Conservation (phyloP, 495 filamentous ascomycete genomes). For the Xylaria intraflava region DNA sequence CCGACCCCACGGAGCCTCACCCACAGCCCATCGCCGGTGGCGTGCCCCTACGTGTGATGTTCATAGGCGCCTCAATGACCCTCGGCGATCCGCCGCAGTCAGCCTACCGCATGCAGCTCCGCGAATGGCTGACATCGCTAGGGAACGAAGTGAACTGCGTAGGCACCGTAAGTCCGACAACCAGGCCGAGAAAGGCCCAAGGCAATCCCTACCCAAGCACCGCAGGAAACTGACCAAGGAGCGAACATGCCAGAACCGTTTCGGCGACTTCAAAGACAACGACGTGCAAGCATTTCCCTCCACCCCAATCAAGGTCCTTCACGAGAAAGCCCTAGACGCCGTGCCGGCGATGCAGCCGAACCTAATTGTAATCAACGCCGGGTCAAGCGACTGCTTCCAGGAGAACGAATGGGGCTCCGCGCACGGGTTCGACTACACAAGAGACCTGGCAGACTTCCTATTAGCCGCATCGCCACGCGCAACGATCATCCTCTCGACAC, state of each 20-base stretch:
- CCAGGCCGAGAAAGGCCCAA: too few species aligned
- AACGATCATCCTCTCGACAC: conserved; percentile 22
- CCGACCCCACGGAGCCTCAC: not conserved
- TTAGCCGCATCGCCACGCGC: conserved; percentile 23
- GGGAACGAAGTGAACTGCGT: conserved; percentile 30
- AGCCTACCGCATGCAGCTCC: conserved; percentile 46
- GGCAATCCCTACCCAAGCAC: too few species aligned
- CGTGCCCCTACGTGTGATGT: conserved; percentile 43
- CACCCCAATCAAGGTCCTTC: conserved; percentile 21
- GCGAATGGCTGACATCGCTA: conserved; percentile 29
- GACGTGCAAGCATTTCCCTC: conserved; percentile 23
- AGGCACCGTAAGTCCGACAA: conserved; percentile 18
- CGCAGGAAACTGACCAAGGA: conserved; percentile 10
- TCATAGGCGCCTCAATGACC: conserved; percentile 55
- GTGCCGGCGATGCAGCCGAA: conserved; percentile 23
- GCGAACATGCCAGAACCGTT: conserved; percentile 16
- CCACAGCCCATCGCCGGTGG: conserved; percentile 13
- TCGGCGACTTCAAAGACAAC: conserved; percentile 28
- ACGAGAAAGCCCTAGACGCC: conserved; percentile 16
- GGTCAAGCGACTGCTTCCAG: conserved; percentile 28
- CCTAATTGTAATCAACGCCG: conserved; percentile 28
- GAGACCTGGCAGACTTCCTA: conserved; percentile 21
- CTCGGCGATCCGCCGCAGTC: conserved; percentile 47
- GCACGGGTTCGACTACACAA: conserved; percentile 18
- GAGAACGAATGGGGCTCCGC: conserved; percentile 22